phyloP scores from a whole-genome alignment of 2,329 filamentous ascomycete species.

The Incumbomyces lentus region DNA sequence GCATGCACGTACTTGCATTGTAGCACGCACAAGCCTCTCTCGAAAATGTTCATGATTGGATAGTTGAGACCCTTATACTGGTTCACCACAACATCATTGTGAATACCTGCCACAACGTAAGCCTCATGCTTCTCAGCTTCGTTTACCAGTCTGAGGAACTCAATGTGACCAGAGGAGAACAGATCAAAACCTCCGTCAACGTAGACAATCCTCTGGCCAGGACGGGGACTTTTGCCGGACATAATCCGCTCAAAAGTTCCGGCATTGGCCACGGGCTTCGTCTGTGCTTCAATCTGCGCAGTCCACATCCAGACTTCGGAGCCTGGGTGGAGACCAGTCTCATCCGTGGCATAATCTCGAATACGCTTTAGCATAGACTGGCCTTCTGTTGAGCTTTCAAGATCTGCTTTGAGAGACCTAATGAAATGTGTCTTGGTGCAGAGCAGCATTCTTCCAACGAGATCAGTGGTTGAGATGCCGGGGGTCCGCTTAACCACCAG shows the following conservation, averaged over 20 bases:
- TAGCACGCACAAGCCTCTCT: conserved; percentile 86
- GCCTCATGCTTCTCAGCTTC: conserved; percentile 53
- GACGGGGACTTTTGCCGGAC: conserved; percentile 57
- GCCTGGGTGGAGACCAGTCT: conserved; percentile 66
- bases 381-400: conserved; percentile 56
- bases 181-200: conserved; percentile 95
- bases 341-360: conserved; percentile 76
- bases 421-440: conserved; percentile 95
- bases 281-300: conserved; percentile 26
- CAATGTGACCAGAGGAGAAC: conserved; percentile 93
- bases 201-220: conserved; percentile 79
- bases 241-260: conserved; percentile 61
- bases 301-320: conserved; percentile 80
- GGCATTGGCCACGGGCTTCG: conserved; percentile 43
- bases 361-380: conserved; percentile 66
- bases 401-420: conserved; percentile 58
- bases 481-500: conserved; percentile 94
- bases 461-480: conserved; percentile 90
- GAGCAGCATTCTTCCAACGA: conserved; percentile 95
- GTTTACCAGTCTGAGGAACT: conserved; percentile 73
- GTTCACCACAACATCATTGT: conserved; percentile 93
- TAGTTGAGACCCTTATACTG: conserved; percentile 96
- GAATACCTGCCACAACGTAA: conserved; percentile 85
- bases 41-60: conserved; percentile 98
- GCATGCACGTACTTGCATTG: conserved; percentile 93